phyloP scores from a whole-genome alignment of 108 stramenopile genomes.

The Chaetoceros tenuissimus region DNA sequence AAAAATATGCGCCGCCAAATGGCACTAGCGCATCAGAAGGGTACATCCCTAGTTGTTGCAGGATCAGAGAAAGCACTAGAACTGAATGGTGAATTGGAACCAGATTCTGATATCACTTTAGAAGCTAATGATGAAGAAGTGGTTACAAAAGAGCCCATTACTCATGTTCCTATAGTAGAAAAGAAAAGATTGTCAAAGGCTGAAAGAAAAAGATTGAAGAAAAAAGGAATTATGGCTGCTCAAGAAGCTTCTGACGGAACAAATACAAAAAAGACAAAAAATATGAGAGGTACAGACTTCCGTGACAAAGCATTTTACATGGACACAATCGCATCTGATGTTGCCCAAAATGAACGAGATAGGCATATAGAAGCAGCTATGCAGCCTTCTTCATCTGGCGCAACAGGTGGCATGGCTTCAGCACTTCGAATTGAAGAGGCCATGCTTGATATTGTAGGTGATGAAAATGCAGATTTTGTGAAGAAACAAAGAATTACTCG shows the following conservation, averaged over 20 bases:
- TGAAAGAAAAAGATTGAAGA: slow-evolving; percentile 83
- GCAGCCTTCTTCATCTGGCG: slow-evolving; percentile 65
- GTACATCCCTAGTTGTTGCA: slow-evolving; percentile 62
- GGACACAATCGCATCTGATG: slow-evolving; percentile 62
- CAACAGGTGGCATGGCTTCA: slow-evolving; percentile 37
- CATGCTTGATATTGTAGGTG: slow-evolving; percentile 93
- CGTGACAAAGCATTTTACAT: slow-evolving; percentile 80
- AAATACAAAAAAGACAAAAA: slow-evolving; percentile 37
- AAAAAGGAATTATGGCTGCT: slow-evolving; percentile 9
- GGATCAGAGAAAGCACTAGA: slow-evolving; percentile 45
- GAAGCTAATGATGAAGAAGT: neutral
- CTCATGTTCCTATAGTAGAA: slow-evolving; percentile 1
- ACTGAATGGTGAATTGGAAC: slow-evolving; percentile 34
- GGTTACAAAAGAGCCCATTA: neutral
- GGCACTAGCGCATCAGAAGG: slow-evolving; percentile 78
- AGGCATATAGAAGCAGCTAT: slow-evolving; percentile 80
- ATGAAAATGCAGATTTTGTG: slow-evolving; percentile 86
- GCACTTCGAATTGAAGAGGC: slow-evolving; percentile 79
- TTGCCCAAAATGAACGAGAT: slow-evolving; percentile 52
- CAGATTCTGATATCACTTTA: neutral
- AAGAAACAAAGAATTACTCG: slow-evolving; percentile 88
- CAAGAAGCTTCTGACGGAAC: neutral
- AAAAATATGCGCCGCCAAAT: slow-evolving; percentile 86
- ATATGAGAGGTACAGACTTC: slow-evolving; percentile 54
- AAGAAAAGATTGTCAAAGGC: slow-evolving; percentile 88